Evolutionary conservation across 106 monocot genomes (phyloP), one percentile per base, ranked within the genome.

Genomic region (Iris macrosiphon): DNA sequence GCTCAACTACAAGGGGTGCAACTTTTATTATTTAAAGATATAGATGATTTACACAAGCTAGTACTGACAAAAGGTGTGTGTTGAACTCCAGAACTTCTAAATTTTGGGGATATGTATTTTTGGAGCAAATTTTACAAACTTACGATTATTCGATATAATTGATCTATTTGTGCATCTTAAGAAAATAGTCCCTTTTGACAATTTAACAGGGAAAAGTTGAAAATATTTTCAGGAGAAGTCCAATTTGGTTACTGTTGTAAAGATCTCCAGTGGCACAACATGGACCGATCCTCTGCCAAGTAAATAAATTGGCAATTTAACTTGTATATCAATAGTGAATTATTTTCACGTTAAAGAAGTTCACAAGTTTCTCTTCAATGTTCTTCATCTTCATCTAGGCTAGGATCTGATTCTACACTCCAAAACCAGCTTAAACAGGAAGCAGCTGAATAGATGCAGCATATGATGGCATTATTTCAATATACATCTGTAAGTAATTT

Each of bases 181-280:
- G n/a, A n/a, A n/a, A n/a, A n/a, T n/a, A n/a, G n/a, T n/a, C n/a
- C n/a, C n/a, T n/a, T n/a, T n/a, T n/a, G n/a, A n/a, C n/a, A n/a
- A n/a, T n/a, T n/a, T n/a, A n/a, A n/a, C n/a, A n/a, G n/a, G n/a
- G n/a, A n/a, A n/a, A n/a, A n/a, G n/a, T n/a, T n/a, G n/a, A n/a
- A n/a, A n/a, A n/a, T n/a, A n/a, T n/a, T n/a, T n/a, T n/a, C n/a
- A n/a, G n/a, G n/a, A n/a, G n/a, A n/a, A n/a, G n/a, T n/a, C n/a
- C n/a, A n/a, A n/a, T n/a, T n/a, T n/a, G n/a, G n/a, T n/a, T n/a
- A n/a, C n/a, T n/a, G n/a, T n/a, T n/a, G n/a, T n/a, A n/a, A n/a
- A 47, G 72, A 79, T 75, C 88, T 82, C 26, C 71, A 75, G 25
- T 88, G 82, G 82, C 88, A 88, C 82, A 88, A 88, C 35, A 55